Conservation (phyloP, 2,329 filamentous ascomycete species). For the Fonsecaea nubica region DNA sequence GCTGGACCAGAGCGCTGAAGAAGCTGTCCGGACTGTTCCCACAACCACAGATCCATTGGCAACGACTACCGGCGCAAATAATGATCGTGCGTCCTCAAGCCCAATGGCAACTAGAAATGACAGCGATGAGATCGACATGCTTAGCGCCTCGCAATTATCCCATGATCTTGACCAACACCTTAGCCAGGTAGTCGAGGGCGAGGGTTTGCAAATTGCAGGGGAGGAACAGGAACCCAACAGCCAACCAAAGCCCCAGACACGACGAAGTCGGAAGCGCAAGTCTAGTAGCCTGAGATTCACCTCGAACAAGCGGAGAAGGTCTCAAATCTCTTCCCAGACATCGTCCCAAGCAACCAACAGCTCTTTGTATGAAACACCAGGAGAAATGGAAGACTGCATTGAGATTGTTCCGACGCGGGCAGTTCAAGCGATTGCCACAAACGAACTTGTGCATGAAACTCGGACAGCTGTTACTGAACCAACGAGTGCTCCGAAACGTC, state of each 20-base stretch:
- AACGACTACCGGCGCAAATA: neutral
- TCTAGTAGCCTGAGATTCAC: slow-evolving; percentile 13
- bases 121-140: slow-evolving; percentile 52
- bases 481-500: slow-evolving; percentile 15
- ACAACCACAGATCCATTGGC: neutral
- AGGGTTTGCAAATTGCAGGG: neutral
- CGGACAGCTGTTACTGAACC: neutral
- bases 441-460: neutral
- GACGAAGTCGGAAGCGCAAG: slow-evolving; percentile 30
- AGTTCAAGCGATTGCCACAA: slow-evolving; percentile 6
- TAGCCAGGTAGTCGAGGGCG: slow-evolving; percentile 18
- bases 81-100: neutral
- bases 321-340: slow-evolving; percentile 17
- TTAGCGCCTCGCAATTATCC: slow-evolving; percentile 54
- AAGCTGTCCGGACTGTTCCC: neutral
- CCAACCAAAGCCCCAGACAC: neutral
- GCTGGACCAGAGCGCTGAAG: neutral
- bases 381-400: slow-evolving; percentile 28
- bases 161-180: slow-evolving; percentile 48
- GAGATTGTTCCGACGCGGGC: slow-evolving; percentile 19
- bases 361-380: neutral
- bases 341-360: slow-evolving; percentile 16
- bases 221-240: neutral
- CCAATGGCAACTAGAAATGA: slow-evolving; percentile 34
- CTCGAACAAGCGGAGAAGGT: slow-evolving; percentile 27